phyloP scores from a whole-genome alignment of 345 rosid genomes.

The Acer negundo region DNA sequence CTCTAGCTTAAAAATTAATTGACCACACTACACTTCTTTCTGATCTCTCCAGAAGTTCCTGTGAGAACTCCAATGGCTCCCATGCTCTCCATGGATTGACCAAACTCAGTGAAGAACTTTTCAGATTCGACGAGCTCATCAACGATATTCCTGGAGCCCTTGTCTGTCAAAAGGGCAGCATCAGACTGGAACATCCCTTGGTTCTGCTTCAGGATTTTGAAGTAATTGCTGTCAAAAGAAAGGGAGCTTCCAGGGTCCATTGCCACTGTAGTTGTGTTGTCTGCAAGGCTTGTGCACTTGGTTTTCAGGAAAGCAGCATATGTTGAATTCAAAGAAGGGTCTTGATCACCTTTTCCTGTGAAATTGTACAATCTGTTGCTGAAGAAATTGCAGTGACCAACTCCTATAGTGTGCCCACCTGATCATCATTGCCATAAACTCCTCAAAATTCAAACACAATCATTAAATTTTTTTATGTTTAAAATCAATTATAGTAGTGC shows the following conservation, averaged over 20 bases:
- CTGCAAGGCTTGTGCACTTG: conserved; percentile 22
- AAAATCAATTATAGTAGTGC: no score
- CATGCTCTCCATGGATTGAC: conserved; percentile 40
- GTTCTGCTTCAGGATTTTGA: conserved; percentile 22
- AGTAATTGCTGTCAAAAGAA: conserved; percentile 33
- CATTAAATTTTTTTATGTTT: no score
- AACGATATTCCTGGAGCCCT: conserved; percentile 10
- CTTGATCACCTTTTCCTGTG: conserved; percentile 41
- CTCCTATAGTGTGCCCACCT: conserved; percentile 43
- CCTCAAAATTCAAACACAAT: no score
- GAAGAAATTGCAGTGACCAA: conserved; percentile 38
- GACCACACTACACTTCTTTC: conserved; percentile 30
- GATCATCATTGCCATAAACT: not conserved
- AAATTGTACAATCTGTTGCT: conserved; percentile 43
- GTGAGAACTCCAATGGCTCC: conserved; percentile 30
- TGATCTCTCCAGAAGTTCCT: conserved; percentile 39
- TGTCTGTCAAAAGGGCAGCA: conserved; percentile 31
- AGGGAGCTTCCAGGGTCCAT: conserved; percentile 23
- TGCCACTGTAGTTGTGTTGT: conserved; percentile 14
- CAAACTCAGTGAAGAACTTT: conserved; percentile 27
- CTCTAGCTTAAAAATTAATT: conserved; percentile 11
- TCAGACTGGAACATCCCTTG: conserved; percentile 35
- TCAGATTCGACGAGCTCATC: conserved; percentile 2
- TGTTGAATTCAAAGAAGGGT: conserved; percentile 32
- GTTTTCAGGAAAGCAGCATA: conserved; percentile 33